These are phyloP conservation scores for Hypoxylon fragiforme DNA, from an alignment of 495 filamentous ascomycete species.

Conservation along the genomic window DNA sequence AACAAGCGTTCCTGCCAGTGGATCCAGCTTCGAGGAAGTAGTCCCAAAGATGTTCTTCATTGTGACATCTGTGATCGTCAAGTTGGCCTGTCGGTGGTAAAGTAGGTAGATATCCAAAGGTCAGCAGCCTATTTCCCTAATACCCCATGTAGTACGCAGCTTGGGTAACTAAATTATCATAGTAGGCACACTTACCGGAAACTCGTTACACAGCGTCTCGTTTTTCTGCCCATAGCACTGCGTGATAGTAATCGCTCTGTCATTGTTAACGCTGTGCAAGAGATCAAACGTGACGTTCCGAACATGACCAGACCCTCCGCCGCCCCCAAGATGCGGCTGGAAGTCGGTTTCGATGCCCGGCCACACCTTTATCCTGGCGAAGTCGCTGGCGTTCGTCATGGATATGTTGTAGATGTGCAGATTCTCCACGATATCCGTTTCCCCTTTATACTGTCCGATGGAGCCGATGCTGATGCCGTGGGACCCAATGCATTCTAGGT, in stretches of 20 bases:
- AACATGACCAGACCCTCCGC: constrained; percentile 42
- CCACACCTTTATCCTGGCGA: constrained; percentile 41
- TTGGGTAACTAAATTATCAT: too few relatives aligned
- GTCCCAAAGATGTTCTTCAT: constrained; percentile 33
- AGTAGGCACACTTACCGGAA: constrained; percentile 13
- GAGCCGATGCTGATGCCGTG: constrained; percentile 41
- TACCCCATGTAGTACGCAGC: too few relatives aligned
- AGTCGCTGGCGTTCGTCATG: constrained; percentile 38
- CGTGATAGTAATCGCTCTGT: constrained; percentile 62
- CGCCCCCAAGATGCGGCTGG: constrained; percentile 38
- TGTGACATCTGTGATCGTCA: constrained; percentile 32
- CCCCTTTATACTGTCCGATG: constrained; percentile 35
- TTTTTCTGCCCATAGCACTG: constrained; percentile 62
- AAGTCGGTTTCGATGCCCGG: constrained; percentile 32
- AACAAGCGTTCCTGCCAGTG: constrained; percentile 28
- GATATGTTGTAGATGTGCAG: constrained; percentile 39
- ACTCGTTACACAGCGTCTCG: constrained; percentile 26
- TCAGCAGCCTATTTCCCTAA: too few relatives aligned
- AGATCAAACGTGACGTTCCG: constrained; percentile 63
- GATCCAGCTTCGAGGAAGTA: constrained; percentile 23
- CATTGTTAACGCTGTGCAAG: constrained; percentile 59
- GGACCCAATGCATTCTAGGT: constrained; percentile 69
- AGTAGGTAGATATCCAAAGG: background rate
- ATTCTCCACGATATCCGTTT: constrained; percentile 40
- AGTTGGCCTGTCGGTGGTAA: constrained; percentile 25